Evolutionary conservation across 176 grass and related monocot genomes (phyloP), one percentile per base, ranked within the genome.

Genomic region (Microstegium vimineum): DNA sequence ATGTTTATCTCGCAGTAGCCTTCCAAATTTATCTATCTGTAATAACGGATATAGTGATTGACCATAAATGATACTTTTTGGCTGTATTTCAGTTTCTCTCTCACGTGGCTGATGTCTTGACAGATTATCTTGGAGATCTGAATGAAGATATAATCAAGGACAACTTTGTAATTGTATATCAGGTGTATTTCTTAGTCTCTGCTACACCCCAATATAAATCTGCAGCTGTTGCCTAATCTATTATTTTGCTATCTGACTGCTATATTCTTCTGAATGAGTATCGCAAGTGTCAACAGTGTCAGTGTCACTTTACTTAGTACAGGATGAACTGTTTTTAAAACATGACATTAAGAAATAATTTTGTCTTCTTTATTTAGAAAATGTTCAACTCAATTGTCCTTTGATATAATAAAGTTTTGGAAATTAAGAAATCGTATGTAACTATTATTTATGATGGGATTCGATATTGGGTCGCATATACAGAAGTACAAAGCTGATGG

Each of bases 141-240:
- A 91, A 95, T 78, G 95, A 98, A 1, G 36, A 37, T 37, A 5
- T 37, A 5, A 6, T 37, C 36, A 37, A 37, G 82, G 95, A 95
- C 73, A 98, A 98, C 83, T 98, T 98, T 16, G 89, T 98, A 75
- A 86, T 98, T 84, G 95, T 98, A 42, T 98, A 98, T 82, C 86
- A 98, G 90, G 36, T 37, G 36, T 37, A 37, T 6, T 37, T 37
- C 8, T 8, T 11, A 41, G 38, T 41, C 74, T 14, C 9, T 41
- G 9, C 17, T 38, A 22, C 31, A 41, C 38, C 38, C 0, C 11
- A 41, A 41, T 41, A 11, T 41, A 41, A 41, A 41, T 41, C 38
- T 41, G 10, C 38, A 41, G 38, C 2, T 41, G 38, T 41, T 41
- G 38, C 38, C 38, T 41, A 11, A 10, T 41, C 38, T 11, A 10